Percentiles rank a stretch among this genome's conserved stretches.
Evolutionary conservation across 164 flowering plant genomes (phyloP).

Genomic region (Nelumbo lutea): DNA sequence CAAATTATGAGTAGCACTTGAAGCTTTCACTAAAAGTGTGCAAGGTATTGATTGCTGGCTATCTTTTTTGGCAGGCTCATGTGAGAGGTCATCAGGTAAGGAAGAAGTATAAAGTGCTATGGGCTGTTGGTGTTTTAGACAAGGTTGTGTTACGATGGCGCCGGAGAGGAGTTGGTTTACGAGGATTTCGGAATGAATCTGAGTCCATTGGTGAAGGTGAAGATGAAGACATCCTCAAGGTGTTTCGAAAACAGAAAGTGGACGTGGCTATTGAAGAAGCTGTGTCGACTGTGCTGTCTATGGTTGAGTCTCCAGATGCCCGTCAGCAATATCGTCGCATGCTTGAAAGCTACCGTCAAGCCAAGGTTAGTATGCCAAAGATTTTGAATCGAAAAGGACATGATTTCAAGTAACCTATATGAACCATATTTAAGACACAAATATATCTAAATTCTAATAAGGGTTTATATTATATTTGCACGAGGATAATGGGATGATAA

Average conservation of each 20-base stretch:
- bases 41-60: too few relatives aligned
- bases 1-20: neutral
- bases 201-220: slow-evolving; percentile 57
- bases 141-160: slow-evolving; percentile 89
- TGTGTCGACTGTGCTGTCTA: slow-evolving; percentile 69
- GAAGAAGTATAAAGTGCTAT: slow-evolving; percentile 66
- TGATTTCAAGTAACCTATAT: too few relatives aligned
- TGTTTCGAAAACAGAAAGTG: slow-evolving; percentile 80
- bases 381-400: neutral
- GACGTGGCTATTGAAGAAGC: slow-evolving; percentile 70
- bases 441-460: too few relatives aligned
- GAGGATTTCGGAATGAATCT: slow-evolving; percentile 58
- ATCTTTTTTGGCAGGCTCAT: slow-evolving; percentile 63
- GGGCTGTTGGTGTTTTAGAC: slow-evolving; percentile 88
- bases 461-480: too few relatives aligned
- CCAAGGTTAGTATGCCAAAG: slow-evolving; percentile 49
- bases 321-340: slow-evolving; percentile 83
- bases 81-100: slow-evolving; percentile 91
- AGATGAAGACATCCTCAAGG: slow-evolving; percentile 76
- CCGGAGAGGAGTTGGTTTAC: slow-evolving; percentile 73
- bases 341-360: slow-evolving; percentile 63
- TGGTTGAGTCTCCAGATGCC: slow-evolving; percentile 80
- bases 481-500: too few relatives aligned
- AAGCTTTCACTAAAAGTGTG: too few relatives aligned
- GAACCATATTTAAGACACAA: too few relatives aligned